Evolutionary conservation across 2,329 filamentous ascomycete species (phyloP), one percentile per base, ranked within the genome.

Genomic region (Fusarium nematophilum): DNA sequence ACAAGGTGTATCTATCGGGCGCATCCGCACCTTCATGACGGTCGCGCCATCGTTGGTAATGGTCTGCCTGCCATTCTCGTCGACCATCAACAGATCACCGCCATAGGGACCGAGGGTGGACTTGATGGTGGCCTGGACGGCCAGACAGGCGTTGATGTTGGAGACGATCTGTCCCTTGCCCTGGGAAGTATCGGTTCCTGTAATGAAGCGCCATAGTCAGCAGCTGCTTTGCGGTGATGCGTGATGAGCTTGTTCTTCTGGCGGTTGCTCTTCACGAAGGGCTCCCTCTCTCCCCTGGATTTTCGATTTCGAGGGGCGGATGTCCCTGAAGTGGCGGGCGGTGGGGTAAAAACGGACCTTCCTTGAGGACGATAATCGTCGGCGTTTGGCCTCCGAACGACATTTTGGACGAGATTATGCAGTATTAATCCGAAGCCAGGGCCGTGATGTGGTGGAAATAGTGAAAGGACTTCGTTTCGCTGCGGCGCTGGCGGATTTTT

Each of bases 41-140:
- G 95, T 99, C 42, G 95, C 95, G 73, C 95, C 95, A 81, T 99
- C 95, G 79, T 99, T 99, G 70, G 95, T 99, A 75, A 99, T 98
- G 50, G 95, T 99, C 81, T 97, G 93, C 77, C 81, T 89, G 76
- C 95, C 95, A 83, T 97, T 97, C 77, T 88, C 89, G 78, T 98
- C 95, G 52, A 98, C 94, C 80, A 99, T 89, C 76, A 99, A 84
- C 75, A 98, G 81, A 80, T 99, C 95, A 72, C 95, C 95, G 75
- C 95, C 95, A 79, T 98, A 99, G 27, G 95, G 95, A 33, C 95
- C 95, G 29, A 99, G 85, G 15, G 95, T 99, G 71, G 90, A 92
- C 82, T 96, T 96, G 81, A 99, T 94, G 57, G 94, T 98, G 44
- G 89, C 86, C 81, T 99, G 95, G 33, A 99, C 93, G 18, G 95